These are phyloP conservation scores for Stachybotrys chartarum DNA, from an alignment of 2,329 filamentous ascomycete genomes.

Conservation along the genomic window DNA sequence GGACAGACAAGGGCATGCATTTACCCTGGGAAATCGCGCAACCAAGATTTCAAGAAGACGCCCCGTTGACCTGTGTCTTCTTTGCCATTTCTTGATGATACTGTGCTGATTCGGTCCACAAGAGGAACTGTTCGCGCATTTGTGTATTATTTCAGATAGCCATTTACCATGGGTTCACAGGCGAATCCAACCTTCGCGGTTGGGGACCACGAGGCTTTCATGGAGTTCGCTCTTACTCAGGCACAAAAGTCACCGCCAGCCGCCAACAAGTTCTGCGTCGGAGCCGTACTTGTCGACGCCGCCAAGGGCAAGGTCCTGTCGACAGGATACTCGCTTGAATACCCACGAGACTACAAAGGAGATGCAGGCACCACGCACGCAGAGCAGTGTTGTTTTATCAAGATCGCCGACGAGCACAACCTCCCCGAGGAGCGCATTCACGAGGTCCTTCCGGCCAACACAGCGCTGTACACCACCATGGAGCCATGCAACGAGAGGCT, in stretches of 20 bases:
- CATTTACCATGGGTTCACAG: too few species aligned
- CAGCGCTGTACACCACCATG: constrained; percentile 37
- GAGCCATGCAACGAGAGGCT: constrained; percentile 35
- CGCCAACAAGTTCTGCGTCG: constrained; percentile 32
- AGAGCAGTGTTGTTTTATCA: constrained; percentile 37
- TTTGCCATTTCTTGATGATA: too few species aligned
- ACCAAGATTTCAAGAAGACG: too few species aligned
- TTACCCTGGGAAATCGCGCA: too few species aligned
- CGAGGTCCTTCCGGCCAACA: constrained; percentile 28
- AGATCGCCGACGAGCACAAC: constrained; percentile 28
- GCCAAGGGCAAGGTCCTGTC: constrained; percentile 28
- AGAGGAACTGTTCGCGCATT: too few species aligned
- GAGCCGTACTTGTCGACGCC: constrained; percentile 30
- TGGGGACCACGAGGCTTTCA: constrained; percentile 27
- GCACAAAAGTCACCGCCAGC: constrained; percentile 28
- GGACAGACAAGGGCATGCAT: too few species aligned
- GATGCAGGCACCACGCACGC: constrained; percentile 32
- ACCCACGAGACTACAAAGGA: constrained; percentile 25
- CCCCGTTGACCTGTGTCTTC: too few species aligned
- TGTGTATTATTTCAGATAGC: too few species aligned
- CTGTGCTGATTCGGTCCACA: too few species aligned
- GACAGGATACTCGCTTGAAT: constrained; percentile 34
- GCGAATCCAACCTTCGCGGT: constrained; percentile 12
- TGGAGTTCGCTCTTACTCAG: constrained; percentile 27
- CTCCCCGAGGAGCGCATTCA: constrained; percentile 26